A percentile compares a stretch with the other conserved stretches of the same genome.
phyloP scores from a whole-genome alignment of 140 eudicot genomes.

The Bidens hawaiensis region DNA sequence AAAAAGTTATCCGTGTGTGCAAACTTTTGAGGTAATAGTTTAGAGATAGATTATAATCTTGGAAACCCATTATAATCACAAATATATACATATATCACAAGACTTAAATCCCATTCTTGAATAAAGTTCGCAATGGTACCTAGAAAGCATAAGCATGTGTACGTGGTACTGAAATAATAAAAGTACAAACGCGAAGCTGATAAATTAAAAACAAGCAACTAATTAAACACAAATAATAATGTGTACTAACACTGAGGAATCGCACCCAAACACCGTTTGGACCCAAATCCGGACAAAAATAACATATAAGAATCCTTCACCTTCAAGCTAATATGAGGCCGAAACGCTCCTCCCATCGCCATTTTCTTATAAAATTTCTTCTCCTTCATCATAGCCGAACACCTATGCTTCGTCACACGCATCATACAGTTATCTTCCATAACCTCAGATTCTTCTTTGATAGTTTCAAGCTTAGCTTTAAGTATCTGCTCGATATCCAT shows the following conservation, averaged over 20 bases:
- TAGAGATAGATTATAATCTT: too few species aligned
- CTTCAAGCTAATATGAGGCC: constrained; percentile 39
- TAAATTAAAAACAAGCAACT: too few species aligned
- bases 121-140: too few species aligned
- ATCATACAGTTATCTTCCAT: constrained; percentile 1
- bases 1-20: too few species aligned
- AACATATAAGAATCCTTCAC: constrained; percentile 51
- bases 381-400: constrained; percentile 25
- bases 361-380: constrained; percentile 42
- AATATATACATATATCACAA: too few species aligned
- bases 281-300: constrained; percentile 52
- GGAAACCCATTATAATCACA: too few species aligned
- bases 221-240: background rate
- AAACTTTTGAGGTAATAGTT: too few species aligned
- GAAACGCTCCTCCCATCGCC: constrained; percentile 29
- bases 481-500: constrained; percentile 61
- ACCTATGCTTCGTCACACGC: constrained; percentile 15
- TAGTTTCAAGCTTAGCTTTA: constrained; percentile 60
- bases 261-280: constrained; percentile 51
- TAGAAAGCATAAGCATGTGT: too few species aligned
- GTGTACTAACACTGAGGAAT: constrained; percentile 44
- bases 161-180: too few species aligned
- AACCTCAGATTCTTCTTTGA: constrained; percentile 40
- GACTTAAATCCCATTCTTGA: too few species aligned
- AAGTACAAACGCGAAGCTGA: too few species aligned